Evolutionary conservation across 1,284 basidiomycete genomes (phyloP), one percentile per base, ranked within the genome.

Genomic region (Coniferiporia weirii): DNA sequence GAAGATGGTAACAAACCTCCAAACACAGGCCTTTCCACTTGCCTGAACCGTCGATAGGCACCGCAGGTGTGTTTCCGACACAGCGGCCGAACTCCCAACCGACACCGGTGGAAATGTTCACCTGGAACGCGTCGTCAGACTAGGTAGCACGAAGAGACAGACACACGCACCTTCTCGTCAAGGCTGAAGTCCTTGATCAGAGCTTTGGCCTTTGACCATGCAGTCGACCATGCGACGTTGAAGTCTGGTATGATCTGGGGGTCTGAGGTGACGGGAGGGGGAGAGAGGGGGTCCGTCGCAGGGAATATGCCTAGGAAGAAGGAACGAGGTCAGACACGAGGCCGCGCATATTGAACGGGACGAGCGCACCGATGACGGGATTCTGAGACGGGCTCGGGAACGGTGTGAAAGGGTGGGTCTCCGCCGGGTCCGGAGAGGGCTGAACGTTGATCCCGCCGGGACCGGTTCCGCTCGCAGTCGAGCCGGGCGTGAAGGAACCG

Each of bases 21-120:
- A 86, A 73, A 69, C 89, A 92, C 13, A 91, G 70, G 8, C 86
- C 84, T 3, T 85, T 84, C 36, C 75, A 77, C 55, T 69, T 69
- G 4, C 72, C 73, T 2, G 72, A 65, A 6, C 57, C 60, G 10
- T 57, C 52, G 17, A 70, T 62, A n/a, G 68, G 63, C 22, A 65
- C 55, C 68, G 66, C 71, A 5, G 81, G 78, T 8, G 76, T 70
- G 65, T 84, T 76, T 61, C 86, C 85, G 54, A 86, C 84, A 69
- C 87, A 90, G n/a, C 79, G 79, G 0, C 84, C 81, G 54, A 67
- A 70, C 57, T 65, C 64, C 77, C 83, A 85, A n/a, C 81, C 82
- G 5, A 81, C 76, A 59, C 82, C 82, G 9, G 82, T 83, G 5
- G 74, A 74, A 1, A 82, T 64, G 59, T 75, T 81, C 32, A 80